phyloP scores from a whole-genome alignment of 371 early-diverging fungal species.

The Mortierella polycephala region DNA sequence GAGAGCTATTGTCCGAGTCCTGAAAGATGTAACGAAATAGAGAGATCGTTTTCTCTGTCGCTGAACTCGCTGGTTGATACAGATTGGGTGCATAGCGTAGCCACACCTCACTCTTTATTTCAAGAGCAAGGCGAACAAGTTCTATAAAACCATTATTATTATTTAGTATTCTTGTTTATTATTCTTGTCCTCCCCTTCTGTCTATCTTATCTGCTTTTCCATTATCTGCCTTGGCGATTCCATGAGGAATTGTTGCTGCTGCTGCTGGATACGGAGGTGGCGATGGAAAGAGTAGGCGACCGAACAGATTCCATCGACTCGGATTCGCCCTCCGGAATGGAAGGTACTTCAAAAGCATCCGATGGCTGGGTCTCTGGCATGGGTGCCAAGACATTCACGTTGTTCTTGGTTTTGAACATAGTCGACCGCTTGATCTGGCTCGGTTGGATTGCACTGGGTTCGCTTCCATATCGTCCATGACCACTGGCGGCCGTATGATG shows the following conservation, averaged over 20 bases:
- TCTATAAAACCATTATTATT: too few relatives aligned
- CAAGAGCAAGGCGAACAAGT: too few relatives aligned
- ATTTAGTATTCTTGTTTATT: too few relatives aligned
- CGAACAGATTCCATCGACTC: background rate
- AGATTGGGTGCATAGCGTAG: too few relatives aligned
- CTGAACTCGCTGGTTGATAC: too few relatives aligned
- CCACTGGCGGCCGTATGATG: constrained; percentile 2
- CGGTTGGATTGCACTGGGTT: constrained; percentile 18
- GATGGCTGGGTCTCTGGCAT: constrained; percentile 11
- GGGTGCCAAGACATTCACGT: constrained; percentile 7
- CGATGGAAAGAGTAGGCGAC: constrained; percentile 23
- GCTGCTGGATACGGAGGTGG: constrained; percentile 1
- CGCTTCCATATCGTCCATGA: constrained; percentile 45
- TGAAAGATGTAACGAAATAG: too few relatives aligned
- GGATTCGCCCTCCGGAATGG: constrained; percentile 1
- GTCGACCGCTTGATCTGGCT: constrained; percentile 15
- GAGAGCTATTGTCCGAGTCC: too few relatives aligned
- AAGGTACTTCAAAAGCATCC: background rate
- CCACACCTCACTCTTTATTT: too few relatives aligned
- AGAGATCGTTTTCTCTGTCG: too few relatives aligned
- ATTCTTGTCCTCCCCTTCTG: too few relatives aligned
- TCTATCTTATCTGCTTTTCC: too few relatives aligned
- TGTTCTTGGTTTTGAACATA: constrained; percentile 16
- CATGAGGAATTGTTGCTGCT: background rate
- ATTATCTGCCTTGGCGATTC: too few relatives aligned